These are phyloP conservation scores for Onygenales sp. DNA, from an alignment of 2,329 filamentous ascomycete genomes.

Conservation along the genomic window DNA sequence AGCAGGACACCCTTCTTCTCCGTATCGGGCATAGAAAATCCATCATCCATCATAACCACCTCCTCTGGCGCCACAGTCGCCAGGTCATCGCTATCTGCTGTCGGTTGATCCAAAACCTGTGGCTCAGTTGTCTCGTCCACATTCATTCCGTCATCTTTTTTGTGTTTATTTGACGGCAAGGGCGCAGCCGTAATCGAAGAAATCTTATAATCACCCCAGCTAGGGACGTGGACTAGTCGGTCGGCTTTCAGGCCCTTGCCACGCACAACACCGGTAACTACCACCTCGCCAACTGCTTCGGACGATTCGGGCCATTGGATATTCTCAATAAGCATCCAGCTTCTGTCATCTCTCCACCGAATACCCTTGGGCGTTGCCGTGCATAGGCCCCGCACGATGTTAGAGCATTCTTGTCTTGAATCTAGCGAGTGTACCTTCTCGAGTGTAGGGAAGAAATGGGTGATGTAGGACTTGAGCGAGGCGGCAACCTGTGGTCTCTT, in stretches of 20 bases:
- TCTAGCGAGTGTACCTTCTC: conserved; percentile 88
- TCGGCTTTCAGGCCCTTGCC: conserved; percentile 84
- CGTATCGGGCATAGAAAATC: conserved; percentile 41
- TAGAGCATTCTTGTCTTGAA: conserved; percentile 80
- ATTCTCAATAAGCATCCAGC: conserved; percentile 88
- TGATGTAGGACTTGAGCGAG: conserved; percentile 86
- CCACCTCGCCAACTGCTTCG: conserved; percentile 44
- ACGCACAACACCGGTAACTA: conserved; percentile 76
- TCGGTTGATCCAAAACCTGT: conserved; percentile 59
- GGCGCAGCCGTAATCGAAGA: conserved; percentile 77
- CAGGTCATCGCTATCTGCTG: conserved; percentile 72
- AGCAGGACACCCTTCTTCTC: conserved; percentile 79
- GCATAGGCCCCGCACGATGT: conserved; percentile 83
- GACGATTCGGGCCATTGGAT: conserved; percentile 57
- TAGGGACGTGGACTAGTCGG: conserved; percentile 78
- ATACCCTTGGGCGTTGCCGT: conserved; percentile 87
- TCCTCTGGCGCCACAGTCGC: conserved; percentile 81
- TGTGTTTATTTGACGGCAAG: conserved; percentile 45
- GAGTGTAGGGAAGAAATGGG: conserved; percentile 84
- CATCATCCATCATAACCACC: conserved; percentile 62
- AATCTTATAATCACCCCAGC: conserved; percentile 90
- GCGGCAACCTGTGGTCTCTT: conserved; percentile 64
- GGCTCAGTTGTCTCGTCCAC: conserved; percentile 48
- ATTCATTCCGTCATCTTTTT: conserved; percentile 56
- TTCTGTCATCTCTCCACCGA: conserved; percentile 89